Base-by-base conservation (phyloP, 177 flowering plant species). In the Vitis hybrid region DNA sequence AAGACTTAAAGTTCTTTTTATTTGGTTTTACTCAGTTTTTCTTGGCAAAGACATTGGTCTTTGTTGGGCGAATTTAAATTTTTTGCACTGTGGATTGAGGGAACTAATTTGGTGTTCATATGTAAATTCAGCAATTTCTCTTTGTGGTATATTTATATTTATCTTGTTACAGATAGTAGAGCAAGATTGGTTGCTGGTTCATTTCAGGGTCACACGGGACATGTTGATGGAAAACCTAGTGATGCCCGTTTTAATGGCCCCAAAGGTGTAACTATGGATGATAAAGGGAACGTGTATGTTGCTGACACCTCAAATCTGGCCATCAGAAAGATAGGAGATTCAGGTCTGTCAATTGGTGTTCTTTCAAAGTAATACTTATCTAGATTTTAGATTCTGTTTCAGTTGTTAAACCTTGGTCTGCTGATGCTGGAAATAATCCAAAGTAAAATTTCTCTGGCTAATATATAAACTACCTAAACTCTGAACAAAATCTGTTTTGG, bases 181-280 rank as follows among this genome's bases (percentile, higher is more conserved):
- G 97, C 92, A 45, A 88, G 99, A 81, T 82, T 93, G 79, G 92
- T 95, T 73, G 99, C 99, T 60, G 99, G 99, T 5, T 95, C 99
- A 69, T 95, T 91, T 80, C 90, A 95, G 76, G 98, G 99, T 56
- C 75, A 84, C 66, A 83, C 88, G 18, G 99, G 99, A 48, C 98
- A 95, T 83, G 90, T 91, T n/a, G 99, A 95, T 83, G 99, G 98
- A 62, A 95, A 90, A 72, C 91, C 99, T 63, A 91, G 80, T 71
- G 99, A 95, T 71, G 95, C 98, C 76, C 97, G 95, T 72, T 95
- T 95, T 64, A 87, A 88, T 82, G 90, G 85, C 72, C 99, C 99
- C 1, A 90, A 83, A 84, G 99, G 99, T 30, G 89, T 92, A 52
- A 84, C 99, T 50, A 84, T 95, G 93, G 98, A 95, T 80, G 97